Percentiles rank a stretch among this genome's conserved stretches.
Conservation (phyloP, 768 basidiomycete genomes). For the Cystobasidiopsis lactophilus region DNA sequence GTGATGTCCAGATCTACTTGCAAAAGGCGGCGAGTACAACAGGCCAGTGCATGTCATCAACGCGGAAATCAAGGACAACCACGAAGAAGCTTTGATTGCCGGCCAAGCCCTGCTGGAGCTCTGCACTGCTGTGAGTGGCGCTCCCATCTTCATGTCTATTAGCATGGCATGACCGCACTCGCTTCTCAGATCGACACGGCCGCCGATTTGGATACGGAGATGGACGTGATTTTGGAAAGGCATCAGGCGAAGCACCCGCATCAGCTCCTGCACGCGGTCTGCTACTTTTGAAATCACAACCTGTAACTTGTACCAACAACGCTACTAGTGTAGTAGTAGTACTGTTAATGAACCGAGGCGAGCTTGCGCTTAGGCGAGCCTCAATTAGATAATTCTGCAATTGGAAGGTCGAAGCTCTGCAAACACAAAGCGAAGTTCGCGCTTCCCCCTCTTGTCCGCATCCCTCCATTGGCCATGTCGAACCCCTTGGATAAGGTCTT, state of each 20-base stretch:
- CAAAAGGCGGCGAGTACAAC: slow-evolving; percentile 74
- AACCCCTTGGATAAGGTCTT: too few relatives aligned
- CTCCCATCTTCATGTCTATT: slow-evolving; percentile 7
- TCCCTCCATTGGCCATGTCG: too few relatives aligned
- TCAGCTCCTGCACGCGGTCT: slow-evolving; percentile 68
- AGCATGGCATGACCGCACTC: neutral
- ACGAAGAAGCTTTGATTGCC: slow-evolving; percentile 90
- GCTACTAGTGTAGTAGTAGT: too few relatives aligned
- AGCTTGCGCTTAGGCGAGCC: too few relatives aligned
- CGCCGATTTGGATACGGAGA: slow-evolving; percentile 73
- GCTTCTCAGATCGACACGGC: slow-evolving; percentile 76
- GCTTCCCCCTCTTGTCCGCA: too few relatives aligned
- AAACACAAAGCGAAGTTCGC: too few relatives aligned
- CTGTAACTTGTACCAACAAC: too few relatives aligned
- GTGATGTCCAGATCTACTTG: slow-evolving; percentile 45
- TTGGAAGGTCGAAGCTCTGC: too few relatives aligned
- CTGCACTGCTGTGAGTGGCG: slow-evolving; percentile 51
- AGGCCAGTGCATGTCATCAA: slow-evolving; percentile 90
- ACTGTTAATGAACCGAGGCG: too few relatives aligned
- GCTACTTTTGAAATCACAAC: slow-evolving; percentile 72
- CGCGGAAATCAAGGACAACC: slow-evolving; percentile 96
- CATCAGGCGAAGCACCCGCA: slow-evolving; percentile 87
- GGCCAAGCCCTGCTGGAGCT: slow-evolving; percentile 86
- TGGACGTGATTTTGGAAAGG: slow-evolving; percentile 56
- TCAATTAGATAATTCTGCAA: too few relatives aligned